Evolutionary conservation across 1,284 basidiomycete species (phyloP), one percentile per base, ranked within the genome.

Genomic region (Moesziomyces antarcticus): DNA sequence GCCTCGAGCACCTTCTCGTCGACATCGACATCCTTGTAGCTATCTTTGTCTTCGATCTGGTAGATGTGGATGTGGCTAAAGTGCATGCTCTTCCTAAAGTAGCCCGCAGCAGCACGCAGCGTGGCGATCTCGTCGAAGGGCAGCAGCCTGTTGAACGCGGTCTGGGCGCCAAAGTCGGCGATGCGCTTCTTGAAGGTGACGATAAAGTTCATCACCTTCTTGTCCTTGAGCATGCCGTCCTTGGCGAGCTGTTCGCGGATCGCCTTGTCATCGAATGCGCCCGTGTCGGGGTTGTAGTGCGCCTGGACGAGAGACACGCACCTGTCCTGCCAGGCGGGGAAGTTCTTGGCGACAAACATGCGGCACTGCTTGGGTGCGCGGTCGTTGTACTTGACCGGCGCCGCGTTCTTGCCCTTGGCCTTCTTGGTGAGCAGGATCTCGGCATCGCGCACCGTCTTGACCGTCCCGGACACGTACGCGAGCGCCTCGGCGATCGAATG

Each of bases 131-230:
- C 96, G 8, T 92, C 90, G 87, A 97, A 98, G 1, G 91, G 90
- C 67, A 98, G 86, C 10, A 89, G 88, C n/a, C 95, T 89, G 79
- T 93, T 89, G 87, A 98, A 95, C 1, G 93, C 93, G 0, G 88
- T 88, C 76, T 90, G 86, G 27, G 91, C 89, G 22, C 93, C 93
- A 79, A 92, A 90, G 78, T 92, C 89, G 3, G 89, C 86, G 84
- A 94, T 91, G 20, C 93, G 91, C 90, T 93, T 93, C 91, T 97
- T 97, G 89, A 97, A 91, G 27, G 88, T 86, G 76, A 96, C 92
- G 58, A 94, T 89, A 86, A 97, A 98, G 35, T 95, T 95, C 95
- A 98, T 98, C 45, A 89, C 89, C 68, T 91, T 90, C 87, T 98
- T 98, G 86, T 98, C 94, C 89, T 97, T 97, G 85, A 94, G 90